Percentiles rank a stretch among this genome's conserved stretches.
Evolutionary conservation across 148 eudicot genomes (phyloP).

Genomic region (Bassia scoparia): DNA sequence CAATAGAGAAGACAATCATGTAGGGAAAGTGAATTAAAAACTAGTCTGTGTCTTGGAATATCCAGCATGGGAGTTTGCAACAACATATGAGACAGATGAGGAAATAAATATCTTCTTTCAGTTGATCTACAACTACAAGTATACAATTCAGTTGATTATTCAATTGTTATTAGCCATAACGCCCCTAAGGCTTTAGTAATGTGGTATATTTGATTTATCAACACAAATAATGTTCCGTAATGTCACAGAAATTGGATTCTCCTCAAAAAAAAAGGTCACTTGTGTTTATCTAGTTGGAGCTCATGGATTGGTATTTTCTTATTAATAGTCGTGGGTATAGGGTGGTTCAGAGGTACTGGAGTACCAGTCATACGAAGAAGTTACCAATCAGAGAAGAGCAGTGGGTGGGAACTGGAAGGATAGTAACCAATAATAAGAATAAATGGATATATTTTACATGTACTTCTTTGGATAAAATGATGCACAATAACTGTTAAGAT

Average conservation of each 20-base stretch:
- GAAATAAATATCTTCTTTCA: not conserved
- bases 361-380: not conserved
- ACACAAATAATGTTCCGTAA: not conserved
- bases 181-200: not conserved
- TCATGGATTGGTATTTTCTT: not conserved
- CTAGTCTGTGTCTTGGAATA: not conserved
- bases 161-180: not conserved
- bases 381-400: not conserved
- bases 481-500: no score
- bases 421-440: no score
- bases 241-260: no score
- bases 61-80: not conserved
- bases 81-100: not conserved
- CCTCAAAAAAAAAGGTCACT: no score
- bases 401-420: not conserved
- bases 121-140: not conserved
- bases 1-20: constrained; percentile 5
- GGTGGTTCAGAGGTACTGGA: not conserved
- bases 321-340: not conserved
- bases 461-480: no score
- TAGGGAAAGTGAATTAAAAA: not conserved
- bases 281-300: not conserved
- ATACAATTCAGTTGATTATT: not conserved
- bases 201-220: not conserved
- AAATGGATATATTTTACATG: no score